Base-by-base conservation (phyloP, 2,329 filamentous ascomycete species). In the Berkeleyomyces basicola region DNA sequence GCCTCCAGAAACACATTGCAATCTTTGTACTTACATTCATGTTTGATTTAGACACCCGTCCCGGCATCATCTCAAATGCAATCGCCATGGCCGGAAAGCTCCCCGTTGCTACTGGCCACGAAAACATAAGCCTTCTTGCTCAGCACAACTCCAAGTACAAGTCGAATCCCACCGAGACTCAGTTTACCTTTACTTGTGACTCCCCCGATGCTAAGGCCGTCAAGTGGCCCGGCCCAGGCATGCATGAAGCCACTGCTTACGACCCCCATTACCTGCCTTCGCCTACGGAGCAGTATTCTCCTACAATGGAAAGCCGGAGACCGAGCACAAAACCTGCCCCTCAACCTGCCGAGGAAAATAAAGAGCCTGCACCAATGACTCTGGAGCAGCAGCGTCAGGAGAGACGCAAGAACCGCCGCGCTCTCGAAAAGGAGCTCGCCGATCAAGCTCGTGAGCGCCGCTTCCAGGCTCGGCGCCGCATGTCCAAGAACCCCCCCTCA, bases 141-240 rank as follows among this genome's bases (percentile, higher is more conserved):
- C 86, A 89, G 70, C 83, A 87, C 71, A 70, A 70, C 7, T 76
- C 80, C 16, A 73, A 78, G 4, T 77, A 78, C 64, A 85, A 82
- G 68, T 71, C 81, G 3, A 83, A 80, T 43, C 83, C 88, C 3
- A 82, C 86, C 4, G 89, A 90, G 63, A 87, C 88, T 0, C 90
- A 96, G 68, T 99, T 99, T 72, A 99, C 93, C 7, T 99, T 99
- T 71, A 95, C 90, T 10, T 96, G 90, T 73, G 88, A 95, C 69
- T 92, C 91, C 1, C 90, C 93, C 70, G 89, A 90, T 44, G 85
- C 88, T 0, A 89, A 86, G 64, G 84, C 86, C 63, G 82, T 90
- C 71, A 83, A 85, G 60, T 89, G 87, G 84, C 87, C 88, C 51
- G 83, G 85, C 69, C 73, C 74, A 66, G 74, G 33, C 5, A 55